Base-by-base conservation (phyloP, 2,329 filamentous ascomycete genomes). In the Cladophialophora chaetospira region DNA sequence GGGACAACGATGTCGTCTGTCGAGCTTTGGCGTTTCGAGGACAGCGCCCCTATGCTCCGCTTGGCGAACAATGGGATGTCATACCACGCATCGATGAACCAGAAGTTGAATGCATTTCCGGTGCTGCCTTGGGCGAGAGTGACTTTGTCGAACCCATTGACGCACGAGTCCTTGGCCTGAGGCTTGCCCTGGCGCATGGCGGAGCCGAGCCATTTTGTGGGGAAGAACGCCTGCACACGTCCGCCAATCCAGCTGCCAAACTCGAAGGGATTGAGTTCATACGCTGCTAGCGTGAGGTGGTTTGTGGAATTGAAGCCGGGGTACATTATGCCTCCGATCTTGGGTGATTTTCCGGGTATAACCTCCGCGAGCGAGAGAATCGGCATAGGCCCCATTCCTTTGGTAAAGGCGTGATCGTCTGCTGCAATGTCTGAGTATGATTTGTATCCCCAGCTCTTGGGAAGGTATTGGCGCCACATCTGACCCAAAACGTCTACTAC, bases 241-340 rank as follows among this genome's bases (percentile, higher is more conserved):
- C 55, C 55, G 5, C 50, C 58, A 25, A 47, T 31, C 58, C 58
- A 61, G 44, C 53, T 58, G 29, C 58, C 58, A 28, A 61, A 58
- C 17, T 61, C 54, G 28, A 61, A 61, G 5, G 55, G 58, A 11
- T 31, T 58, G 23, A 54, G 11, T 33, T 61, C 58, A 26, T 54
- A 61, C 29, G 23, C 51, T n/a, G 58, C 55, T 21, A 54, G 19
- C 36, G 50, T 58, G 35, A 35, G 35, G 15, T 15, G 19, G 33
- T 54, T 57, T 17, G 49, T 57, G 19, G 17, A 25, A 26, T 56
- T 56, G 55, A 21, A n/a, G 2, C 58, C 57, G 8, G 53, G 54
- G 28, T 53, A 57, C 47, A 57, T 33, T 25, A 57, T 52, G 1
- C 53, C 54, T 25, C 33, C 28, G 10, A 60, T 38, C 2, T 33